phyloP scores from a whole-genome alignment of 441 rosid genomes.

The Eugenia klotzschiana region DNA sequence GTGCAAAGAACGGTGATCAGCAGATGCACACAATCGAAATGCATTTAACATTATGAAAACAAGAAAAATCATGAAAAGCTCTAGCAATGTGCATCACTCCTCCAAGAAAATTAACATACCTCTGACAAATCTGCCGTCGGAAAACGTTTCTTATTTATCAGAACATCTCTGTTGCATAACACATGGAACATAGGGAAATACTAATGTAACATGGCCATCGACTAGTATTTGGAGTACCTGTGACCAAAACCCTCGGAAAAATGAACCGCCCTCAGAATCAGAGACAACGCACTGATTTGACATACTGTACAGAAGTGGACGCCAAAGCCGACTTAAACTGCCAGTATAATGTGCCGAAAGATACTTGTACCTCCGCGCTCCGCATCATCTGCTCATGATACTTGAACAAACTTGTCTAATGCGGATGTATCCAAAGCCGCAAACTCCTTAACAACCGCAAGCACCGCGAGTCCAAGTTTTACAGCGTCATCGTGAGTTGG shows the following conservation, averaged over 20 bases:
- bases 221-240: not conserved
- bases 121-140: not conserved
- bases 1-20: not conserved
- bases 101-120: not conserved
- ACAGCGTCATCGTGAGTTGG: conserved; percentile 62
- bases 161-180: not conserved
- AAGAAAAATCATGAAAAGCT: not conserved
- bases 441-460: conserved; percentile 53
- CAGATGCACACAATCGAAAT: not conserved
- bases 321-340: not conserved
- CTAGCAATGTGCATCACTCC: not conserved
- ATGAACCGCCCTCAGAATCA: not conserved
- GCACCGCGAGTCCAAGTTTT: conserved; percentile 60
- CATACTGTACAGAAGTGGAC: not conserved
- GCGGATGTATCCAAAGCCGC: conserved; percentile 72
- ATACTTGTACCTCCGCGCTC: not conserved
- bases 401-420: conserved; percentile 47
- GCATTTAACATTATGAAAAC: not conserved
- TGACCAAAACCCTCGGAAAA: not conserved
- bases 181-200: not conserved
- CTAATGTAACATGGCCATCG: not conserved
- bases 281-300: not conserved
- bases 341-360: not conserved
- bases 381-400: conserved; percentile 7
- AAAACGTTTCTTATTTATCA: not conserved